phyloP scores from a whole-genome alignment of 75 land plant species.

The Adiantum capillusveneris region DNA sequence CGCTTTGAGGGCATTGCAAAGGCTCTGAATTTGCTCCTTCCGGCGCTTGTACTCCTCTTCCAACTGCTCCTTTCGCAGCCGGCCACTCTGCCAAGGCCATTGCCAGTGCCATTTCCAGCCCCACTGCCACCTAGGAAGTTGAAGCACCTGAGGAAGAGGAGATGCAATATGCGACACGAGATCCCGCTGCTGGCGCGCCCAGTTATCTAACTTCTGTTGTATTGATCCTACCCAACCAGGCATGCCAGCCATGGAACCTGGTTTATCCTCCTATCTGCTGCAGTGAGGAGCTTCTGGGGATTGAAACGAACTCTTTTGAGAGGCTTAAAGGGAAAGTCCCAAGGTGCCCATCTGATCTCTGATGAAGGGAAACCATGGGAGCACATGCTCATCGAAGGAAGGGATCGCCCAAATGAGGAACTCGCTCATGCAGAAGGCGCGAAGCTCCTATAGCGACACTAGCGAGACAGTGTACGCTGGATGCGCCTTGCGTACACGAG shows the following conservation, averaged over 20 bases:
- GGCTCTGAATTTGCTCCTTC: constrained; percentile 42
- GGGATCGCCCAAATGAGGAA: no score
- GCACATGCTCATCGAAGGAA: no score
- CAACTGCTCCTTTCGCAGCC: constrained; percentile 25
- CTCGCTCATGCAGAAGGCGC: no score
- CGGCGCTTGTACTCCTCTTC: constrained; percentile 60
- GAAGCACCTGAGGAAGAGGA: background rate
- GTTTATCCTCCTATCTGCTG: background rate
- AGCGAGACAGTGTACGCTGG: no score
- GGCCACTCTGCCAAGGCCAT: constrained; percentile 44
- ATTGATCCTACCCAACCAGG: constrained; percentile 5
- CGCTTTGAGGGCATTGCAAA: constrained; percentile 66
- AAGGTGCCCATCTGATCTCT: no score
- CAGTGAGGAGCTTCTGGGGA: background rate
- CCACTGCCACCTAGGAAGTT: constrained; percentile 19
- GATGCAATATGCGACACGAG: background rate
- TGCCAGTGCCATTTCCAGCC: constrained; percentile 31
- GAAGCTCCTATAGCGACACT: no score
- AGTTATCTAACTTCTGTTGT: constrained; percentile 2
- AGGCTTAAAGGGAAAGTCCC: no score
- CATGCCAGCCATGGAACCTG: constrained; percentile 5
- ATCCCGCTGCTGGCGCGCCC: constrained; percentile 7
- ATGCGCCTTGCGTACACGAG: no score
- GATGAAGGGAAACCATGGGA: no score
- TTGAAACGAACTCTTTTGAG: background rate